phyloP scores from a whole-genome alignment of 805 yeast species.

The Grigorovia transvaalensis region DNA sequence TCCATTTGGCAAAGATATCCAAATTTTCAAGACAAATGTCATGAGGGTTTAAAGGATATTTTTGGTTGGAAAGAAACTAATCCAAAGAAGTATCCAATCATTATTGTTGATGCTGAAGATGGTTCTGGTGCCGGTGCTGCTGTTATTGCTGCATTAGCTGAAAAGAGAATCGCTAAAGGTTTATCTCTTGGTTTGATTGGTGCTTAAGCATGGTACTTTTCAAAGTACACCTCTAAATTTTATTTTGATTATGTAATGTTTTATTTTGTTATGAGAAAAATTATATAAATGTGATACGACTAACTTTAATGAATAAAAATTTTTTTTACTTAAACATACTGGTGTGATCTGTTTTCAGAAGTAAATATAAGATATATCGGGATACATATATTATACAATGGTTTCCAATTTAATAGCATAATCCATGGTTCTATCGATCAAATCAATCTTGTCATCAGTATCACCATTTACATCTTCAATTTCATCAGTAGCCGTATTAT shows the following conservation, averaged over 20 bases:
- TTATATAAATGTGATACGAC: neutral
- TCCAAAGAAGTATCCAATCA: slow-evolving; percentile 56
- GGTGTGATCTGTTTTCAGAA: neutral
- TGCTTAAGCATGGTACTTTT: neutral
- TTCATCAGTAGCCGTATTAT: slow-evolving; percentile 30
- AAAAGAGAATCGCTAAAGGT: slow-evolving; percentile 60
- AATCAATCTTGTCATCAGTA: slow-evolving; percentile 12
- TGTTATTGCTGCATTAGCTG: slow-evolving; percentile 87
- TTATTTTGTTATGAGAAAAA: neutral
- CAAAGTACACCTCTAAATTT: neutral
- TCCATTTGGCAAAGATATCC: slow-evolving; percentile 91
- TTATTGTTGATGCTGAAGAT: slow-evolving; percentile 87
- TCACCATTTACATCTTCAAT: slow-evolving; percentile 17
- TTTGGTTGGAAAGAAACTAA: slow-evolving; percentile 56
- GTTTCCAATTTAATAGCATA: slow-evolving; percentile 91
- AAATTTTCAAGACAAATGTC: slow-evolving; percentile 78
- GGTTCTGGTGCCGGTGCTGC: slow-evolving; percentile 99
- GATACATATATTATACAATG: slow-evolving; percentile 48
- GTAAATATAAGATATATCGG: neutral
- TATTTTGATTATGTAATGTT: neutral
- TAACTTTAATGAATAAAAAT: neutral
- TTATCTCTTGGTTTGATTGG: slow-evolving; percentile 44
- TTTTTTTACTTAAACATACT: neutral
- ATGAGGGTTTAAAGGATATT: slow-evolving; percentile 76
- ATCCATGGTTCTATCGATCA: slow-evolving; percentile 60